Percentiles rank a stretch among this genome's conserved stretches.
phyloP scores from a whole-genome alignment of 306 rosid species.

The Potentilla sterilis region DNA sequence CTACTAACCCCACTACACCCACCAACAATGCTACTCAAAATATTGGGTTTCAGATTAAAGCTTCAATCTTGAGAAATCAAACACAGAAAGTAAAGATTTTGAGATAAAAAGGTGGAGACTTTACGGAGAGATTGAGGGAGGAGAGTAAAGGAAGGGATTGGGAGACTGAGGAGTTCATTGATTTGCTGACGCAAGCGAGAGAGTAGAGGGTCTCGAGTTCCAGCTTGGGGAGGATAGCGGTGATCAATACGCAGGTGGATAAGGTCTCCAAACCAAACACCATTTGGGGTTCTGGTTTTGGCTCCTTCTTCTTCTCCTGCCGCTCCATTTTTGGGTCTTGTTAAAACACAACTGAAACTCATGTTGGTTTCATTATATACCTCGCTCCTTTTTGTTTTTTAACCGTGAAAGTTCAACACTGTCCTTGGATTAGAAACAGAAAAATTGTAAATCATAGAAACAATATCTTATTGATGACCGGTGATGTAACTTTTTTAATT shows the following conservation, averaged over 20 bases:
- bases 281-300: neutral
- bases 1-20: conserved; percentile 19
- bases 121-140: conserved; percentile 27
- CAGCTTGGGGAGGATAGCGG: conserved; percentile 21
- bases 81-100: neutral
- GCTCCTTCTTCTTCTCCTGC: conserved; percentile 1
- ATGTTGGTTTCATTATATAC: too few species aligned
- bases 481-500: too few species aligned
- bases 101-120: neutral
- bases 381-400: too few species aligned
- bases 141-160: conserved; percentile 19
- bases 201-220: conserved; percentile 27
- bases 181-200: conserved; percentile 27
- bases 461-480: too few species aligned
- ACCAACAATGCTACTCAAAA: conserved; percentile 12
- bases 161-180: conserved; percentile 20
- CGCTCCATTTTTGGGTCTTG: neutral
- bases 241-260: conserved; percentile 6
- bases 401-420: too few species aligned
- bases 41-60: neutral
- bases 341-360: too few species aligned
- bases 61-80: too few species aligned
- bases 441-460: too few species aligned
- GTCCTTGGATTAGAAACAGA: too few species aligned
- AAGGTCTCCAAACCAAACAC: conserved; percentile 15